Evolutionary conservation across 169 alveolate species (phyloP).

Genomic region (Cryptosporidium meleagridis): DNA sequence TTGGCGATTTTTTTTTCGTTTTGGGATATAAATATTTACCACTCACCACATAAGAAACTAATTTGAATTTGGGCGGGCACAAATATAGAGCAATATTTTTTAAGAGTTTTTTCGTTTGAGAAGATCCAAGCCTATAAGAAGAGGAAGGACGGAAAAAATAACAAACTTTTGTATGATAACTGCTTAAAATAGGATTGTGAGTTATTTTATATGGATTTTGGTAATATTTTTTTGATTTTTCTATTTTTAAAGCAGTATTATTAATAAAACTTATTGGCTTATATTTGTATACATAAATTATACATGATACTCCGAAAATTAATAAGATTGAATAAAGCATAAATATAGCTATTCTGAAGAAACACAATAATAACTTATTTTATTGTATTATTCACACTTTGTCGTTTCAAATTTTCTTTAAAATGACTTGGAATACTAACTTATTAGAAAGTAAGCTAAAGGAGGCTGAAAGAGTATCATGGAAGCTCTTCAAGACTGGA

Average conservation of each 20-base stretch:
- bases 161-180: not conserved
- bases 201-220: not conserved
- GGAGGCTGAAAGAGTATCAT: constrained; percentile 32
- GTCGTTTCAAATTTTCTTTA: not conserved
- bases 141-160: not conserved
- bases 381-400: not conserved
- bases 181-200: not conserved
- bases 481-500: constrained; percentile 25
- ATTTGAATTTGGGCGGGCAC: not conserved
- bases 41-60: constrained; percentile 18
- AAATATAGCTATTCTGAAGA: not conserved
- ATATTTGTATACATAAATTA: not conserved
- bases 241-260: not conserved
- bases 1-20: not conserved
- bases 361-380: not conserved
- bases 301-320: not conserved
- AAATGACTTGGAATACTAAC: not conserved
- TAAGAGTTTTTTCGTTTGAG: not conserved
- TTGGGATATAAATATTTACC: not conserved
- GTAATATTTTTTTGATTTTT: not conserved
- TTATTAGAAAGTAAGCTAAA: not conserved
- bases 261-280: not conserved
- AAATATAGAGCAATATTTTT: not conserved
- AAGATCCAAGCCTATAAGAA: not conserved
- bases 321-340: not conserved